These are phyloP conservation scores for Coemansia sp. DNA, from an alignment of 192 early-diverging fungal genomes.

Conservation along the genomic window DNA sequence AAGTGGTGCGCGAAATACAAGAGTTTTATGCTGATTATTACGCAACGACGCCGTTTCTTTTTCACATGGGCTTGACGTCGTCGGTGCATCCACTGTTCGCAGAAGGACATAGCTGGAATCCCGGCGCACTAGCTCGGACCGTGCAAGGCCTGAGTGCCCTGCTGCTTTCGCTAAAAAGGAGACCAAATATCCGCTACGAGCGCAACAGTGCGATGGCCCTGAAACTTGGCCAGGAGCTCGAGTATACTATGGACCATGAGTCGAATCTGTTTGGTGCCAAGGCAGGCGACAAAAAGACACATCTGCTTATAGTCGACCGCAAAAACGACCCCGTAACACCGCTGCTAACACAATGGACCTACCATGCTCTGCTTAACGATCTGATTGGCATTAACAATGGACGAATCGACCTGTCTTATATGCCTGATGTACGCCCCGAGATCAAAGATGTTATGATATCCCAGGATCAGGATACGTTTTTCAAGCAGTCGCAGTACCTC, in stretches of 20 bases:
- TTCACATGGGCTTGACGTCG: constrained; percentile 68
- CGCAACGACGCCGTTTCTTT: constrained; percentile 79
- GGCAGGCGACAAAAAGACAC: constrained; percentile 72
- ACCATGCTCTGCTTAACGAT: constrained; percentile 98
- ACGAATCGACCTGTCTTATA: constrained; percentile 83
- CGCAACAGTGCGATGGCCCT: constrained; percentile 76
- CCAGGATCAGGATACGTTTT: constrained; percentile 89
- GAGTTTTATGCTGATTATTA: constrained; percentile 95
- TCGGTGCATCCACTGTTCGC: constrained; percentile 67
- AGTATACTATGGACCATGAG: constrained; percentile 49
- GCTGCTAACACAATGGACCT: constrained; percentile 95
- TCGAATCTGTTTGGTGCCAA: constrained; percentile 32
- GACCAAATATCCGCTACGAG: constrained; percentile 90
- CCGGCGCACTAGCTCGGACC: constrained; percentile 66
- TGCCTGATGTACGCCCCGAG: constrained; percentile 79
- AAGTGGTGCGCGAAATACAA: constrained; percentile 92
- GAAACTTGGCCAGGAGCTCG: constrained; percentile 72
- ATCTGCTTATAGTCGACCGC: constrained; percentile 89
- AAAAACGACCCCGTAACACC: constrained; percentile 95
- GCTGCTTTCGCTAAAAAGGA: constrained; percentile 84
- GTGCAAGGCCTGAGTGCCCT: constrained; percentile 77
- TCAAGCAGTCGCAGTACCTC: constrained; percentile 83
- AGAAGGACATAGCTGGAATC: constrained; percentile 77
- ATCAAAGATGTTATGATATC: constrained; percentile 91
- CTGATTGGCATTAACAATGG: constrained; percentile 91